A percentile compares a stretch with the other conserved stretches of the same genome.
These are phyloP conservation scores for Pseudomassariella vexata DNA, from an alignment of 2,329 filamentous ascomycete species.

Conservation along the genomic window DNA sequence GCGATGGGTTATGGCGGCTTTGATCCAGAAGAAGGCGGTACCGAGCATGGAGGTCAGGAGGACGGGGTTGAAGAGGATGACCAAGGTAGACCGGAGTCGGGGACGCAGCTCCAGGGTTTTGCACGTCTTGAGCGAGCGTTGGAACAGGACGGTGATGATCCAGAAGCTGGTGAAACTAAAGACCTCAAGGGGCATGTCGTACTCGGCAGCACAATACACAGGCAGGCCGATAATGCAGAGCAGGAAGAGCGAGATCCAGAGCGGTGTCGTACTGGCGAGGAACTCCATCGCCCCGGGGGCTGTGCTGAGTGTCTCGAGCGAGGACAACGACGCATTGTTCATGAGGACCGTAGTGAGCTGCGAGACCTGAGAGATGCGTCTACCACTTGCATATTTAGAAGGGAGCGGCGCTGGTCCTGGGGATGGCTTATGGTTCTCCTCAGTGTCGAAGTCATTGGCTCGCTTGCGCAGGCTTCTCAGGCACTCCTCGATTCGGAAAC, in stretches of 20 bases:
- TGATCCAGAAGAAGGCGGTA: constrained; percentile 23
- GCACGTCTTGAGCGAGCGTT: constrained; percentile 16
- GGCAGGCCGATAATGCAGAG: constrained; percentile 19
- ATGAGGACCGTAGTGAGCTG: constrained; percentile 10
- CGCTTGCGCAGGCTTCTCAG: constrained; percentile 12
- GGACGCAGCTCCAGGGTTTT: constrained; percentile 10
- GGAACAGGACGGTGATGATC: constrained; percentile 19
- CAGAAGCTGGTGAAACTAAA: constrained; percentile 22
- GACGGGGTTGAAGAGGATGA: constrained; percentile 22
- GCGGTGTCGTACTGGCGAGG: constrained; percentile 16
- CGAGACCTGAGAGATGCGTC: constrained; percentile 11
- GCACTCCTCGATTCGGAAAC: constrained; percentile 17
- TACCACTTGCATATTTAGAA: constrained; percentile 9
- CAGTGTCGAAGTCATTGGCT: constrained; percentile 15
- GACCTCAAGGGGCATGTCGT: constrained; percentile 20
- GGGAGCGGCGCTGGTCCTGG: constrained; percentile 10
- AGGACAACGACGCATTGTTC: constrained; percentile 10
- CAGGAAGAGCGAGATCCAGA: constrained; percentile 21
- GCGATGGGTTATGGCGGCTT: constrained; percentile 14
- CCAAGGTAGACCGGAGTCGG: constrained; percentile 10
- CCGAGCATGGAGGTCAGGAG: constrained; percentile 19
- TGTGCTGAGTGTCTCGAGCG: constrained; percentile 7
- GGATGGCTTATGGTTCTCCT: not conserved
- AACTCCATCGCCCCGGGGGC: constrained; percentile 11
- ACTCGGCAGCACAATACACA: constrained; percentile 15